Conservation (phyloP, 1,284 basidiomycete species). For the Apiotrichum siamense region DNA sequence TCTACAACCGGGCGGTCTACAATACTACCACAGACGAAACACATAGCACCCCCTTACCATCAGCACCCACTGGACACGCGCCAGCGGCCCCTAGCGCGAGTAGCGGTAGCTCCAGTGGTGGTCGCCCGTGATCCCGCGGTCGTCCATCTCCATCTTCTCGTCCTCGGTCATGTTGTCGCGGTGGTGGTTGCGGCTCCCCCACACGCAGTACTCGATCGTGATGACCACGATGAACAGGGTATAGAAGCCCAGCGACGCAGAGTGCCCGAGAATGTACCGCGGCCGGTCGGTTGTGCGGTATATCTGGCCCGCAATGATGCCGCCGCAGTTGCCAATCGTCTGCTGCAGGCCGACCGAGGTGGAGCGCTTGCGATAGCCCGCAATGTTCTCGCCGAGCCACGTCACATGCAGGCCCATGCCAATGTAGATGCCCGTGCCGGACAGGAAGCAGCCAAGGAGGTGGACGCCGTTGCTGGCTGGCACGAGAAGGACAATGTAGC, state of each 20-base stretch:
- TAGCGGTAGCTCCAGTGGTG: slow-evolving; percentile 14
- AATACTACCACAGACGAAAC: no score
- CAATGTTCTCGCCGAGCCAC: slow-evolving; percentile 24
- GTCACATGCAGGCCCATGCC: slow-evolving; percentile 26
- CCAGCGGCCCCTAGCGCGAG: no score
- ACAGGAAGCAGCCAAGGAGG: slow-evolving; percentile 25
- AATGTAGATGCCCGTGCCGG: slow-evolving; percentile 27
- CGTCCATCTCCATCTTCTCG: slow-evolving; percentile 10
- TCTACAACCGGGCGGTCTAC: no score
- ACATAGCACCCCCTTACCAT: no score
- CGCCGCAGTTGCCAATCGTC: slow-evolving; percentile 29
- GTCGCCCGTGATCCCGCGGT: slow-evolving; percentile 12
- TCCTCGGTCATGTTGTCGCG: slow-evolving; percentile 7
- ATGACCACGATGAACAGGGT: slow-evolving; percentile 1
- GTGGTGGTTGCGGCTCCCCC: slow-evolving; percentile 5
- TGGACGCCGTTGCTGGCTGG: slow-evolving; percentile 9
- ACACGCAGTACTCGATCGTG: slow-evolving; percentile 11
- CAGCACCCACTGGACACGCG: no score
- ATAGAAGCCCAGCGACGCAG: slow-evolving; percentile 4
- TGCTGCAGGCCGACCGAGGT: slow-evolving; percentile 27
- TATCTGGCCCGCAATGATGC: slow-evolving; percentile 17
- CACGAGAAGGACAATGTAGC: slow-evolving; percentile 24
- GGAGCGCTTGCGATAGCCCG: slow-evolving; percentile 26
- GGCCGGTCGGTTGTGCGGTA: slow-evolving; percentile 11
- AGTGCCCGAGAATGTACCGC: slow-evolving; percentile 10